Base-by-base conservation (phyloP, 2,329 filamentous ascomycete species). In the Trichoderma atrobrunneum region DNA sequence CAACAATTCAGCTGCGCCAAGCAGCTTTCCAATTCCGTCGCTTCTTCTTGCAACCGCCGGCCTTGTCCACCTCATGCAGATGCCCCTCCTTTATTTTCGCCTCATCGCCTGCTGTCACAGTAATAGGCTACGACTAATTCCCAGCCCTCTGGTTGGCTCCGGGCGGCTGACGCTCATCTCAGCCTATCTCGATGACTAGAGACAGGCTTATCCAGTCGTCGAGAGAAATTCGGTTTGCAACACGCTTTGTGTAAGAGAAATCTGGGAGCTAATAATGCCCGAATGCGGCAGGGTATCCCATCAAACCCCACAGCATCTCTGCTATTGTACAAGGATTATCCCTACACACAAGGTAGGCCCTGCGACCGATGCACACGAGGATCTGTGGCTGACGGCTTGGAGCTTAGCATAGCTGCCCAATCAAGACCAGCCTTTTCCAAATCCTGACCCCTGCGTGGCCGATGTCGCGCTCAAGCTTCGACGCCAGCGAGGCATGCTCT, bases 161-260 rank as follows among this genome's bases (percentile, higher is more conserved):
- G 77, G 67, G 32, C 21, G 30, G 78, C 78, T 75, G 64, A 63
- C 71, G 64, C 59, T 68, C 76, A 56, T 59, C 66, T 56, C 60
- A 59, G 71, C 75, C 74, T 75, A 61, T 73, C 74, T 74, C 74
- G 75, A 75, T 65, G 61, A 60, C 63, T 36, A 57, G 71, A 39
- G 26, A 11, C 71, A 51, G 77, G 73, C 76, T 74, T 77, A 76
- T 74, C 74, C 76, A 74, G 74, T 75, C 71, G 73, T 56, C 69
- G 69, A 74, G 74, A 74, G 74, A 75, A 51, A 75, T 76, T 70
- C 74, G 76, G 76, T 78, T 80, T 79, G 79, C 79, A 79, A 80
- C 77, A 78, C 77, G 74, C 73, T 73, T 78, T 80, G 78, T 80
- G 79, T 80, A 80, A 81, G 78, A 81, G 79, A 81, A 81, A 80